Base-by-base conservation (phyloP, 2,329 filamentous ascomycete genomes). In the Phialophora tarda region DNA sequence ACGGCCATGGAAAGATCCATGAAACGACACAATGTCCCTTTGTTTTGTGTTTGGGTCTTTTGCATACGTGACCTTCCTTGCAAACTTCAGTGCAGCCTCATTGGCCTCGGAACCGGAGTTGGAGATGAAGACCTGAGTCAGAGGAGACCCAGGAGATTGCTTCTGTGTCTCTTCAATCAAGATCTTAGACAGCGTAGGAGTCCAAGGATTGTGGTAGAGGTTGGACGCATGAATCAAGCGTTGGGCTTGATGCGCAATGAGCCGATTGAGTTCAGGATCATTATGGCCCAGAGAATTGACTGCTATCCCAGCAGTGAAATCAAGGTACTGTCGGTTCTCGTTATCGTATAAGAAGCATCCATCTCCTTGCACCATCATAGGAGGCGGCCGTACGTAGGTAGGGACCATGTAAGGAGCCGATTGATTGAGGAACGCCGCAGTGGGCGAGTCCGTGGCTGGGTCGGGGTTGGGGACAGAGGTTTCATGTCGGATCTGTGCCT, bases 71-170 rank as follows among this genome's bases (percentile, higher is more conserved):
- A 90, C 89, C 80, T 99, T 99, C 73, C 95, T 88, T 23, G 94
- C 91, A 75, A 99, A 98, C 79, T 99, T 99, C 78, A 99, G 91
- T 41, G 94, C 95, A 0, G 94, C 95, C 81, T 99, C 95, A 78
- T 99, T 99, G 76, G 95, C 95, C 81, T 99, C 95, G 67, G 91
- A 92, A 66, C 95, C 95, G 3, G 93, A 97, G 82, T 99, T 99
- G 83, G 92, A 97, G 71, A 99, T 86, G 76, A 99, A 99, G 2
- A 92, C 92, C 64, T 91, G 87, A 23, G 86, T 83, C 26, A 74
- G 66, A 57, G 59, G 67, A 4, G 71, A 71, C 17, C 70, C 71
- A 21, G 71, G 72, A 21, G 90, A 92, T 75, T 90, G 87, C 73
- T 89, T 87, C 62, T 86, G 79, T 0, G 95, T 99, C 78, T 90